Evolutionary conservation across 768 basidiomycete species (phyloP).

Genomic region (Lactarius quietus): DNA sequence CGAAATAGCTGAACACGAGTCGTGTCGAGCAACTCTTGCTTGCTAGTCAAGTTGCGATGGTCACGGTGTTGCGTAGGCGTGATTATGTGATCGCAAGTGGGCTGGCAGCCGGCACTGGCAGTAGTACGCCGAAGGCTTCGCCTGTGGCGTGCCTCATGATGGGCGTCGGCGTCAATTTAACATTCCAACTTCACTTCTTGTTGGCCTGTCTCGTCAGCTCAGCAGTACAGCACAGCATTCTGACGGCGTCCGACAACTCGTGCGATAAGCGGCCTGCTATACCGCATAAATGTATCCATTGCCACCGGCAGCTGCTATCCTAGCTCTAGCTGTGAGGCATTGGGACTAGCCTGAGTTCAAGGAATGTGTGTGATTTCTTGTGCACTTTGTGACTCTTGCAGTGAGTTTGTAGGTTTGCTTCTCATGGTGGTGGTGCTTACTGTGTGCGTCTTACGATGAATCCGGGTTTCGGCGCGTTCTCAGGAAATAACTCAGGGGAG

Average conservation of each 20-base stretch:
- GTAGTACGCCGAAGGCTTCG: background rate
- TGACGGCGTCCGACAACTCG: background rate
- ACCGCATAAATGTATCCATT: background rate
- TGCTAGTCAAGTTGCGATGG: too few relatives aligned
- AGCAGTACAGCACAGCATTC: background rate
- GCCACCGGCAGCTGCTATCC: background rate
- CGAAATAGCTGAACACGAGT: background rate
- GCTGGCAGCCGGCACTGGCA: too few relatives aligned
- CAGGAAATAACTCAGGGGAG: too few relatives aligned
- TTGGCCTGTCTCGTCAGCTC: background rate
- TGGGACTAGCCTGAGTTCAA: background rate
- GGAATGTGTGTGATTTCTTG: background rate
- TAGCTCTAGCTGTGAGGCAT: background rate
- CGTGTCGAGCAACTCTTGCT: too few relatives aligned
- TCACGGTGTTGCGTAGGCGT: too few relatives aligned
- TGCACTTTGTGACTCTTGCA: background rate
- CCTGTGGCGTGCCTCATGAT: too few relatives aligned
- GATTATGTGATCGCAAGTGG: too few relatives aligned
- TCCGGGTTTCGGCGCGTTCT: too few relatives aligned
- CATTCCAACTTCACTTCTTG: background rate
- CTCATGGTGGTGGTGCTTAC: background rate
- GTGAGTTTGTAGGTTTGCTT: background rate
- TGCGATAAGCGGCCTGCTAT: background rate
- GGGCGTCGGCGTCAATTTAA: background rate
- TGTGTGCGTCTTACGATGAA: too few relatives aligned